Evolutionary conservation across 2,329 filamentous ascomycete species (phyloP).

Genomic region (Trichoderma arundinaceum): DNA sequence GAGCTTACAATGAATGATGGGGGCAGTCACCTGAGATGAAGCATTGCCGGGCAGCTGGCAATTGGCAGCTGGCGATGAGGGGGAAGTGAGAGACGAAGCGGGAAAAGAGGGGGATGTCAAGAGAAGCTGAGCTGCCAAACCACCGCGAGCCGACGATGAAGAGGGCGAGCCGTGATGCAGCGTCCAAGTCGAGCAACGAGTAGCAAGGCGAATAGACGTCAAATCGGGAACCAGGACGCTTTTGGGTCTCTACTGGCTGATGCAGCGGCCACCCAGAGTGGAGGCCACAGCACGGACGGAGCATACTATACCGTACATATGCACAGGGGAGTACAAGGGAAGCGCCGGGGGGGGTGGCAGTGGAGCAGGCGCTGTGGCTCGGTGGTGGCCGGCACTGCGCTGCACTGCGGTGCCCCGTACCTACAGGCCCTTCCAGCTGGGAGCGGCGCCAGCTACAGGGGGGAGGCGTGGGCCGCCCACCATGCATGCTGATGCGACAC

Average conservation of each 20-base stretch:
- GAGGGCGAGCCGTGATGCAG: conserved; percentile 6
- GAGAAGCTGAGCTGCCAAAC: conserved; percentile 19
- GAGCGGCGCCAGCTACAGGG: neutral
- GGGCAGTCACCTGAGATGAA: conserved; percentile 46
- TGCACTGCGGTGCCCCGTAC: conserved; percentile 16
- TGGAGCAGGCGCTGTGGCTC: conserved; percentile 12
- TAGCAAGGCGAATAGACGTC: neutral
- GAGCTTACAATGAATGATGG: conserved; percentile 38
- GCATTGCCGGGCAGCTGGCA: conserved; percentile 45
- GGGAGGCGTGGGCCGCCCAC: no score
- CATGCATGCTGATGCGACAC: no score
- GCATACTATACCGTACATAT: no score
- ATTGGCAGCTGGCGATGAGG: conserved; percentile 36
- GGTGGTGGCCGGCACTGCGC: conserved; percentile 20
- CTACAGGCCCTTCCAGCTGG: no score
- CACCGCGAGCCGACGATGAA: neutral
- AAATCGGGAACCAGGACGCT: neutral
- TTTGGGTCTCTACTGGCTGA: conserved; percentile 8
- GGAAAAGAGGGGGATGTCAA: conserved; percentile 38
- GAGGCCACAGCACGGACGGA: no score
- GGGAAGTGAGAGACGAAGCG: conserved; percentile 31
- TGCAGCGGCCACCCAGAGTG: neutral
- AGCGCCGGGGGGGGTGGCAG: conserved; percentile 1
- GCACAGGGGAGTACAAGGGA: no score
- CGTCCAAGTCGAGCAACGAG: conserved; percentile 3